A percentile compares a stretch with the other conserved stretches of the same genome.
Conservation (phyloP, 306 rosid genomes). For the Purshia tridentata region DNA sequence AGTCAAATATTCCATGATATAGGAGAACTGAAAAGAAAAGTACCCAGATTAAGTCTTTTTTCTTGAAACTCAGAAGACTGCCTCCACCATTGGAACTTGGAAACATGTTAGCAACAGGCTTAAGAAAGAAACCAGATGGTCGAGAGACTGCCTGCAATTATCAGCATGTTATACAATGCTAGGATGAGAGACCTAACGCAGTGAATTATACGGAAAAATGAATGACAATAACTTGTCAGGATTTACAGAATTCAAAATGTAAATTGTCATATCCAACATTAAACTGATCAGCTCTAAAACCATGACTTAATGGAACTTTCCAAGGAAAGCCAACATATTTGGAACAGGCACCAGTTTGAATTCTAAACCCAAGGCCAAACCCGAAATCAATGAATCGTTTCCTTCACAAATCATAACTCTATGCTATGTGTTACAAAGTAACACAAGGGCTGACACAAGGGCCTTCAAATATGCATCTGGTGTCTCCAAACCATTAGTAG, state of each 20-base stretch:
- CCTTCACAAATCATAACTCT: not conserved
- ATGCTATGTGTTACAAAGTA: not conserved
- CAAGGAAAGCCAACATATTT: slow-evolving; percentile 11
- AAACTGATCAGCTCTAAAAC: slow-evolving; percentile 11
- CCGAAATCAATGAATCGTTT: not conserved
- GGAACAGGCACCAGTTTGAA: not conserved
- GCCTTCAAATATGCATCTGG: slow-evolving; percentile 8
- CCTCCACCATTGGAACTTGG: slow-evolving; percentile 73
- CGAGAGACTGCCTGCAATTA: slow-evolving; percentile 79
- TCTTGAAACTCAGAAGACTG: slow-evolving; percentile 85
- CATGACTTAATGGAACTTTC: not conserved
- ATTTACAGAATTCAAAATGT: not conserved
- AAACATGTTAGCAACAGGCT: slow-evolving; percentile 77
- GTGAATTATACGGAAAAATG: not conserved
- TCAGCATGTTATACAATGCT: slow-evolving; percentile 17
- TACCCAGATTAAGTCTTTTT: slow-evolving; percentile 85
- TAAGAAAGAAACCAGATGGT: slow-evolving; percentile 80
- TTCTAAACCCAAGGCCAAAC: not conserved
- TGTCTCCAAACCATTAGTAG: slow-evolving; percentile 5
- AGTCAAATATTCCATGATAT: slow-evolving; percentile 2
- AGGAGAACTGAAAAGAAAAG: slow-evolving; percentile 27
- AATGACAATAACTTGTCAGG: not conserved
- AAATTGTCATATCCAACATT: slow-evolving; percentile 5
- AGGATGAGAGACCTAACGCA: slow-evolving; percentile 12
- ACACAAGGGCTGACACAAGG: not conserved